A percentile compares a stretch with the other conserved stretches of the same genome.
phyloP scores from a whole-genome alignment of 805 yeast genomes.

The Kodamaea nitidulidarum region DNA sequence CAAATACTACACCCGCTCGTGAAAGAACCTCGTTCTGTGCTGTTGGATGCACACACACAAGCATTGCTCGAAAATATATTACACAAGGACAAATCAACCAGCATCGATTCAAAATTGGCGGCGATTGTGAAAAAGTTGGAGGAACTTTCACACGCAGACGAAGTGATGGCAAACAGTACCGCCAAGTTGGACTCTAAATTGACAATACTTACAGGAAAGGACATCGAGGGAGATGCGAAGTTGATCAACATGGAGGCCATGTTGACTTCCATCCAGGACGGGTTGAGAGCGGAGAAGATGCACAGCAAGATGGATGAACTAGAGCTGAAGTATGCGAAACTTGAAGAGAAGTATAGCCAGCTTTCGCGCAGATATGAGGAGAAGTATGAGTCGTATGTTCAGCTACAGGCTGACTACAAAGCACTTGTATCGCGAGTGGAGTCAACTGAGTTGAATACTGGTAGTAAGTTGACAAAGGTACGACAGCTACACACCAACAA shows the following conservation, averaged over 20 bases:
- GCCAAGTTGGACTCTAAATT: slow-evolving; percentile 1
- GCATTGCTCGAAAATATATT: slow-evolving; percentile 15
- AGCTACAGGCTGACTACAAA: slow-evolving; percentile 20
- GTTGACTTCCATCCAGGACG: neutral
- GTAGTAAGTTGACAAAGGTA: slow-evolving; percentile 14
- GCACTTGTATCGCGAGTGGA: slow-evolving; percentile 16
- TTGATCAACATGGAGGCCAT: slow-evolving; percentile 1
- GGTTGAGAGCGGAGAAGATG: slow-evolving; percentile 4
- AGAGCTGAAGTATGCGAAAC: slow-evolving; percentile 1
- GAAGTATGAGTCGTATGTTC: slow-evolving; percentile 20
- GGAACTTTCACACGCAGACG: neutral
- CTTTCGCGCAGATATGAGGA: slow-evolving; percentile 20
- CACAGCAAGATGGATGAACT: slow-evolving; percentile 11
- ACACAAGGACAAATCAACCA: slow-evolving; percentile 4
- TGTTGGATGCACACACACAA: slow-evolving; percentile 19
- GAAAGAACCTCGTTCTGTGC: slow-evolving; percentile 22
- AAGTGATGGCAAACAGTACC: neutral
- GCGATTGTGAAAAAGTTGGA: slow-evolving; percentile 2
- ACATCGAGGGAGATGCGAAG: neutral
- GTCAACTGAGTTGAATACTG: slow-evolving; percentile 7
- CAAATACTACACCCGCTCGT: slow-evolving; percentile 26
- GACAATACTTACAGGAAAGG: neutral
- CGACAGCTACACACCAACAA: slow-evolving; percentile 21
- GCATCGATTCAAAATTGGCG: slow-evolving; percentile 4
- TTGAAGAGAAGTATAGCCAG: slow-evolving; percentile 12